These are phyloP conservation scores for Sordariomycetes sp. DNA, from an alignment of 2,329 filamentous ascomycete genomes.

Conservation along the genomic window DNA sequence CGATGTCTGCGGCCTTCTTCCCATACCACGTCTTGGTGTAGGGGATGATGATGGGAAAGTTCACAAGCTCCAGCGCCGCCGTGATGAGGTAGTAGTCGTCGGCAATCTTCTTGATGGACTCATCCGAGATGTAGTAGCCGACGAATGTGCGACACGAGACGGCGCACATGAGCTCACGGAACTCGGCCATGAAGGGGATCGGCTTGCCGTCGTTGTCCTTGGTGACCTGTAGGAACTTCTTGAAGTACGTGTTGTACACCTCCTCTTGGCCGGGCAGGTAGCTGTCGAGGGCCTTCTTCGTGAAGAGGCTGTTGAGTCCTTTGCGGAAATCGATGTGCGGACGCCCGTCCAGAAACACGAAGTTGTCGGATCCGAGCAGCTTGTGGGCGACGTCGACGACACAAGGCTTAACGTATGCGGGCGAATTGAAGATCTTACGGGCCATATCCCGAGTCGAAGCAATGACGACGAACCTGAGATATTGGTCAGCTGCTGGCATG, in stretches of 20 bases:
- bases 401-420: conserved; percentile 82
- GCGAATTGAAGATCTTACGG: conserved; percentile 93
- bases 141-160: conserved; percentile 95
- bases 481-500: neutral
- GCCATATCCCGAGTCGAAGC: conserved; percentile 90
- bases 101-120: conserved; percentile 83
- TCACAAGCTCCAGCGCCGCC: conserved; percentile 89
- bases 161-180: conserved; percentile 90
- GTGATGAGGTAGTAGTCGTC: conserved; percentile 97
- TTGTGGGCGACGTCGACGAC: conserved; percentile 92
- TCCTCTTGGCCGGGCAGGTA: conserved; percentile 91
- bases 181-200: conserved; percentile 76
- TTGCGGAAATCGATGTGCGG: conserved; percentile 94
- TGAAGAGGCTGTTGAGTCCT: conserved; percentile 89
- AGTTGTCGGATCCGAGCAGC: conserved; percentile 82
- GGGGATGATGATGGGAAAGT: conserved; percentile 92
- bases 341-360: conserved; percentile 95
- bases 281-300: conserved; percentile 69
- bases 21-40: conserved; percentile 96
- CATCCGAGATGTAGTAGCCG: conserved; percentile 85
- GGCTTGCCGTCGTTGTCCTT: conserved; percentile 60
- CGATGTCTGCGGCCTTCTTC: conserved; percentile 90
- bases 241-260: conserved; percentile 79
- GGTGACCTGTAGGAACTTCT: conserved; percentile 63
- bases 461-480: conserved; percentile 80